Evolutionary conservation across 768 basidiomycete genomes (phyloP), one percentile per base, ranked within the genome.

Genomic region (Tremella mesenterica): DNA sequence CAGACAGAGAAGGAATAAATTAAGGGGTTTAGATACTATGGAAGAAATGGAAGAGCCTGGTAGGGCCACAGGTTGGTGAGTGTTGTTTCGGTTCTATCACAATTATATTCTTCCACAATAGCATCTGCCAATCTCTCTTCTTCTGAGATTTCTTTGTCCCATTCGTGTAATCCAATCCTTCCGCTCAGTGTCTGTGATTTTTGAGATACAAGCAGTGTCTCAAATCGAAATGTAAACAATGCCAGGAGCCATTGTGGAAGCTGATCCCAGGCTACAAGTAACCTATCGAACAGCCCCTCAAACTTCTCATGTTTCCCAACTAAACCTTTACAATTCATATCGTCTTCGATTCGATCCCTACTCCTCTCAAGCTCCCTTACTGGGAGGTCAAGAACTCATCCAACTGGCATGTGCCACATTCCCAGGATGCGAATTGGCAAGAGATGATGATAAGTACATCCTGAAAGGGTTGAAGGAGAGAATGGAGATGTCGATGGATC

Each of bases 381-480:
- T 67, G 25, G 61, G 58, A 48, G 68, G 68, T 41, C 63, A 65
- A 46, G 68, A 70, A 26, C 49, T 70, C 21, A 67, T 70, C 21
- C 61, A 60, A 29, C 55, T 70, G 9, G 65, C 63, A 4, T 65
- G 63, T 31, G 68, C 65, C 10, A 67, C 65, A 7, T 67, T 70
- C 36, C 55, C 60, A 2, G 68, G 65, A 6, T 63, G 65, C 26
- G 58, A 57, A 45, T 61, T 67, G 57, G 68, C 65, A 23, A 52
- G 52, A 34, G 63, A 65, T 28, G 61, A 67, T 14, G 61, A 52
- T 3, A 65, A 70, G 12, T 70, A 65, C 45, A 63, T 70, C 3
- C 18, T 70, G 38, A 63, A 56, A 30, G 68, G 68, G 0, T 7
- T 70, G 36, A 57, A 53, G 31, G n/a, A n/a, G 58, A 63, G 48